Conservation (phyloP, 1,284 basidiomycete genomes). For the Athelia sp. region DNA sequence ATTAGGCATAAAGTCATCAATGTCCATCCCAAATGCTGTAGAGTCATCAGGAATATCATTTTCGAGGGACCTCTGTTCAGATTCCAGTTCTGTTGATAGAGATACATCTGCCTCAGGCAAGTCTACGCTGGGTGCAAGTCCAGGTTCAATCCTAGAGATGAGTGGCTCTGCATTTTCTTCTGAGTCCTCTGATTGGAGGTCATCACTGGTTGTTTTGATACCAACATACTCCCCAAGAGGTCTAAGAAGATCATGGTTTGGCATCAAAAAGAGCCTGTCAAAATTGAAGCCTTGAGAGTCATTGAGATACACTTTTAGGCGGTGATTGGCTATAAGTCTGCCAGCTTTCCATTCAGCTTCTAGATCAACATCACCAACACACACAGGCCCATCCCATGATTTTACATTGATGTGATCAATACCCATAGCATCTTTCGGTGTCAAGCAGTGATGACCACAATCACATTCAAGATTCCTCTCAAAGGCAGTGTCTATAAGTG, state of each 20-base stretch:
- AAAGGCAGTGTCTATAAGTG: slow-evolving; percentile 19
- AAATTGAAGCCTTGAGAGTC: slow-evolving; percentile 13
- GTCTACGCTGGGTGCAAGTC: background rate
- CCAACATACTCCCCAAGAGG: slow-evolving; percentile 16
- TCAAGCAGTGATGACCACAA: slow-evolving; percentile 15
- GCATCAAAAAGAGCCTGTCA: slow-evolving; percentile 7
- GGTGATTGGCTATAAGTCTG: slow-evolving; percentile 11
- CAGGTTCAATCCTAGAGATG: background rate
- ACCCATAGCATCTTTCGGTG: slow-evolving; percentile 14
- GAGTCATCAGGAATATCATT: slow-evolving; percentile 2
- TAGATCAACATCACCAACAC: slow-evolving; percentile 20
- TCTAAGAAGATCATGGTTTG: slow-evolving; percentile 13
- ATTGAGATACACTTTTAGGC: slow-evolving; percentile 10
- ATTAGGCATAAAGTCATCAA: slow-evolving; percentile 11
- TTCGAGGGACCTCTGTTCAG: background rate
- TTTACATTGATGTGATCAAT: slow-evolving; percentile 25
- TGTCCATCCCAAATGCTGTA: slow-evolving; percentile 5
- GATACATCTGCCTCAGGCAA: background rate
- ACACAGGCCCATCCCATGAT: slow-evolving; percentile 22
- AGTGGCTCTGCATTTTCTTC: background rate
- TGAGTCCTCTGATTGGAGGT: slow-evolving; percentile 7
- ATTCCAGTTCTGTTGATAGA: background rate
- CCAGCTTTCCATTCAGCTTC: slow-evolving; percentile 12
- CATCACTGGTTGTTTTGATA: slow-evolving; percentile 5
- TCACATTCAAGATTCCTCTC: slow-evolving; percentile 21